A percentile compares a stretch with the other conserved stretches of the same genome.
Evolutionary conservation across 176 grass and related monocot genomes (phyloP).

Genomic region (Paspalum vaginatum): DNA sequence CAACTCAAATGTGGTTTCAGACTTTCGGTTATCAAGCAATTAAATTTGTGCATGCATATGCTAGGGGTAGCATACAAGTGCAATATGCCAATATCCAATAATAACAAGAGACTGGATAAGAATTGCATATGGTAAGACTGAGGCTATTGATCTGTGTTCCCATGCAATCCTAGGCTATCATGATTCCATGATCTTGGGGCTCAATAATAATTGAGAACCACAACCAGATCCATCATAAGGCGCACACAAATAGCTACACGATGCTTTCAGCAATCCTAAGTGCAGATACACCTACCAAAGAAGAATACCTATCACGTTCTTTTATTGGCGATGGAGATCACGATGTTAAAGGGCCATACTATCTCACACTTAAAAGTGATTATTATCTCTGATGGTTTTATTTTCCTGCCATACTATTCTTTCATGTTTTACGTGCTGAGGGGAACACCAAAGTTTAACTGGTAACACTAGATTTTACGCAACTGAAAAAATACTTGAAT

Average conservation of each 20-base stretch:
- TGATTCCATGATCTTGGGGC: slow-evolving; percentile 14
- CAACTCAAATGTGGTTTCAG: slow-evolving; percentile 25
- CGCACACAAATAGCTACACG: too few relatives aligned
- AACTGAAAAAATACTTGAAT: not conserved
- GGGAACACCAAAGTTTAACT: slow-evolving; percentile 2
- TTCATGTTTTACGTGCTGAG: not conserved
- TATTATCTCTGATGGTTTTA: not conserved
- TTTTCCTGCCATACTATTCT: not conserved
- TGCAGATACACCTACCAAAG: slow-evolving; percentile 18
- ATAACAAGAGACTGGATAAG: not conserved
- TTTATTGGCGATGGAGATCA: not conserved
- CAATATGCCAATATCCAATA: slow-evolving; percentile 3
- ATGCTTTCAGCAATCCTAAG: slow-evolving; percentile 27
- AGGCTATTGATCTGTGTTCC: not conserved
- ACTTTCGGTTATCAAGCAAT: slow-evolving; percentile 17
- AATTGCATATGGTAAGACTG: slow-evolving; percentile 15
- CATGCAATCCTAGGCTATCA: not conserved
- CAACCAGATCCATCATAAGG: slow-evolving; percentile 17
- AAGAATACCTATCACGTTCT: not conserved
- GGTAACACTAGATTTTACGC: slow-evolving; percentile 3
- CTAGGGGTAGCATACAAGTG: not conserved
- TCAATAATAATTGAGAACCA: slow-evolving; percentile 17
- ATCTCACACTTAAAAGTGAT: not conserved
- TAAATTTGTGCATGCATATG: not conserved
- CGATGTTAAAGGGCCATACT: not conserved